Base-by-base conservation (phyloP, 345 rosid genomes). In the Kandelia obovata region DNA sequence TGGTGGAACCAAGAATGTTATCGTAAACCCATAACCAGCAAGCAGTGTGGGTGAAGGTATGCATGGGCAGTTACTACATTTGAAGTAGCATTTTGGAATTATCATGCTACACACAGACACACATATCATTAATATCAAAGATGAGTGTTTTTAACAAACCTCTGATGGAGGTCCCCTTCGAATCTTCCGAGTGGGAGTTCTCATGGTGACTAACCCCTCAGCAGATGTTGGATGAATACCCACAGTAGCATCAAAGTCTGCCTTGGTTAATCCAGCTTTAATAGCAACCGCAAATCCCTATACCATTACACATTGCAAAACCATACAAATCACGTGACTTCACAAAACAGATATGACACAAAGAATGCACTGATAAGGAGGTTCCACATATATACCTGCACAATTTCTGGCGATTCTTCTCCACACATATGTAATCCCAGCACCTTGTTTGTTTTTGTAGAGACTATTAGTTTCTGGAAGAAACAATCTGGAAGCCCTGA, bases 161-260 rank as follows among this genome's bases (percentile, higher is more conserved):
- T 91, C 88, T 30, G 92, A 72, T 39, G 76, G 68, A 62, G 89
- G 74, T 66, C 68, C 69, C 53, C 73, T 78, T 76, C 96, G 83
- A 72, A 88, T 80, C 77, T 89, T 89, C 62, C 93, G 82, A 65
- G 92, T 81, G 68, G 96, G 95, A 52, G 83, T 83, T 79, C 97
- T 88, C 97, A 89, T 86, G 5, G 95, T 94, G 67, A 94, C 97
- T 61, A 94, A 84, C 81, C 89, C 97, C 83, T 91, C 97, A 28
- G 95, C 92, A 0, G 96, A 76, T 64, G 96, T 93, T n/a, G 97
- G 98, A 66, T 93, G 98, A 80, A 94, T 70, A 80, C 98, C 97
- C 58, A 91, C 88, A 4, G 96, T 94, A 32, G 86, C 77, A 87
- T 94, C 97, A 64, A 91, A 88, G 77, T 91, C 97, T 6, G 83